Percentiles rank a stretch among this genome's conserved stretches.
phyloP scores from a whole-genome alignment of 2,329 filamentous ascomycete species.

The Fonsecaea pugnacius region DNA sequence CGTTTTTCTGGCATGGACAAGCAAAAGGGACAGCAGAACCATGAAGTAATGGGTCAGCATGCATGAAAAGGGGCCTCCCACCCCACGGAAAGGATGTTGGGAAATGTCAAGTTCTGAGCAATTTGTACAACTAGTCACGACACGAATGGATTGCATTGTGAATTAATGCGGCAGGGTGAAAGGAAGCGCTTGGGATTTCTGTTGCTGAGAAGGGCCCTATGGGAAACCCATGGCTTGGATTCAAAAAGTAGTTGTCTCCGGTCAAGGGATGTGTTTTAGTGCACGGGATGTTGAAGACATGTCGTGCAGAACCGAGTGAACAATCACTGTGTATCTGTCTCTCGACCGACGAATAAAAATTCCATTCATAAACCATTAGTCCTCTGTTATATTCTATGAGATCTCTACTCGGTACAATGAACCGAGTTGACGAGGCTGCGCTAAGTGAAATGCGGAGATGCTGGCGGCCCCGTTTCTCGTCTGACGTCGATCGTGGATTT shows the following conservation, averaged over 20 bases:
- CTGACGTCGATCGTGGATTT: conserved; percentile 19
- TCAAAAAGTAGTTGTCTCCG: not conserved
- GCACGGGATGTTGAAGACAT: not conserved
- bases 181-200: not conserved
- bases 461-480: not conserved
- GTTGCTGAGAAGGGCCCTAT: not conserved
- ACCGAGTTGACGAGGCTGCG: conserved; percentile 20
- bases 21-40: conserved; percentile 6
- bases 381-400: not conserved
- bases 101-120: conserved; percentile 1
- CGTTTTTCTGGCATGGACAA: conserved; percentile 27
- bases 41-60: conserved; percentile 21
- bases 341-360: not conserved
- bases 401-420: not conserved
- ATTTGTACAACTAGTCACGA: conserved; percentile 33
- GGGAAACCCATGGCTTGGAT: not conserved
- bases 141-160: conserved; percentile 9
- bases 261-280: not conserved
- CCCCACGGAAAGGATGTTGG: conserved; percentile 7
- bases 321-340: conserved; percentile 1
- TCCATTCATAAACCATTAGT: not conserved
- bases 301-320: not conserved
- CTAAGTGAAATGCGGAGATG: conserved; percentile 5
- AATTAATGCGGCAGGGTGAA: conserved; percentile 2
- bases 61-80: conserved; percentile 18